phyloP scores from a whole-genome alignment of 2,329 filamentous ascomycete genomes.

The Ampelomyces quisqualis region DNA sequence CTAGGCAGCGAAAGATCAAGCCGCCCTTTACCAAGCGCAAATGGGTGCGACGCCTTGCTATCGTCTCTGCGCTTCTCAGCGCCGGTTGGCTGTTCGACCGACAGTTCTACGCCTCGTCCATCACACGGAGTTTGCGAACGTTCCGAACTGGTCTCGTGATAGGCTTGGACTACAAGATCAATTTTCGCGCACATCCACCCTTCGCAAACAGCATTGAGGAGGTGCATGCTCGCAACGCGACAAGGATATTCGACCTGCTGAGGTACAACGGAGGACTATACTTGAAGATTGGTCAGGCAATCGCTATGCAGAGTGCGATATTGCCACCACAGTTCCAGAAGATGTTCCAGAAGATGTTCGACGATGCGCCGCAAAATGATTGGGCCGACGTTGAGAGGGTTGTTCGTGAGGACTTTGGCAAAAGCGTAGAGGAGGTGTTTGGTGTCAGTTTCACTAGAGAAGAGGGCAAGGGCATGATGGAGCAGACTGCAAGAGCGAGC shows the following conservation, averaged over 20 bases:
- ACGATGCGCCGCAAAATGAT: slow-evolving; percentile 89
- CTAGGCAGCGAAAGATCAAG: slow-evolving; percentile 58
- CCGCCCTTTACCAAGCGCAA: slow-evolving; percentile 68
- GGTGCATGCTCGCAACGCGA: slow-evolving; percentile 79
- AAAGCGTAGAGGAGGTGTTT: slow-evolving; percentile 85
- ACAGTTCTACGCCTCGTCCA: slow-evolving; percentile 74
- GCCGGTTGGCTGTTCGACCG: slow-evolving; percentile 68
- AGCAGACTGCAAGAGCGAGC: slow-evolving; percentile 71
- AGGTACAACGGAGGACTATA: slow-evolving; percentile 89
- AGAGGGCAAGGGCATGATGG: slow-evolving; percentile 64
- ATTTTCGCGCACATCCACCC: slow-evolving; percentile 80
- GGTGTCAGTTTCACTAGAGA: slow-evolving; percentile 77
- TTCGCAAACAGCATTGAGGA: slow-evolving; percentile 72
- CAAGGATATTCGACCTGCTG: slow-evolving; percentile 78
- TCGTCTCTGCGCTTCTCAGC: slow-evolving; percentile 61
- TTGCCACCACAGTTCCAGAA: slow-evolving; percentile 91
- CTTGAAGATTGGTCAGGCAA: slow-evolving; percentile 95
- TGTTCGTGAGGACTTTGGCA: slow-evolving; percentile 82
- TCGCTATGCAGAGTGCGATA: slow-evolving; percentile 96
- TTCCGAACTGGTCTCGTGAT: slow-evolving; percentile 78
- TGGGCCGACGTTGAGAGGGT: slow-evolving; percentile 86
- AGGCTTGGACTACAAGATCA: slow-evolving; percentile 92
- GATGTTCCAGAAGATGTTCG: slow-evolving; percentile 97
- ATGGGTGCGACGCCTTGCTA: slow-evolving; percentile 74
- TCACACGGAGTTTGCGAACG: slow-evolving; percentile 77